These are phyloP conservation scores for Penicillium polonicum DNA, from an alignment of 2,329 filamentous ascomycete species.

Conservation along the genomic window DNA sequence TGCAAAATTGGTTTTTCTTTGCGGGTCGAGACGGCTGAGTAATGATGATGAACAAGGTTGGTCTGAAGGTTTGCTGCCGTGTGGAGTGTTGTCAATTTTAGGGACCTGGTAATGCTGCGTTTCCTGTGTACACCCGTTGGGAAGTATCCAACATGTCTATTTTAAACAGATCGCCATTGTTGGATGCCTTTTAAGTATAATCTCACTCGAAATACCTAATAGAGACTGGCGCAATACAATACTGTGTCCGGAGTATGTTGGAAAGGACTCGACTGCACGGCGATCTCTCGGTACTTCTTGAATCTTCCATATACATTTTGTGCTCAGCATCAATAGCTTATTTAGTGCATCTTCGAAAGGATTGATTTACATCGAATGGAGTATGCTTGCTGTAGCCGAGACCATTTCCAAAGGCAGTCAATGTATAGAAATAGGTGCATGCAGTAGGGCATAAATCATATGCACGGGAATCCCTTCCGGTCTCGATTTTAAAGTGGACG, in stretches of 20 bases:
- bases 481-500: neutral
- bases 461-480: slow-evolving; percentile 5
- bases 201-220: neutral
- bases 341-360: neutral
- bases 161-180: slow-evolving; percentile 1
- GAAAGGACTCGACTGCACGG: neutral
- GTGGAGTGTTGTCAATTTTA: neutral
- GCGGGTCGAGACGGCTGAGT: neutral
- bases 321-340: neutral
- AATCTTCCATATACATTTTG: neutral
- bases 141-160: neutral
- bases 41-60: neutral
- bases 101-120: neutral
- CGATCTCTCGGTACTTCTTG: neutral
- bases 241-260: neutral
- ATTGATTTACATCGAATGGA: neutral
- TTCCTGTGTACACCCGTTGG: neutral
- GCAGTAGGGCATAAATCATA: neutral
- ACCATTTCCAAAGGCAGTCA: neutral
- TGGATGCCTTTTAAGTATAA: neutral
- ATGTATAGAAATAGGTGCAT: neutral
- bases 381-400: neutral
- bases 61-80: neutral
- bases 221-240: neutral
- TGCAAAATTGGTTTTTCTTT: neutral